A percentile compares a stretch with the other conserved stretches of the same genome.
These are phyloP conservation scores for Cyberlindnera sargentensis DNA, from an alignment of 805 yeast species.

Conservation along the genomic window DNA sequence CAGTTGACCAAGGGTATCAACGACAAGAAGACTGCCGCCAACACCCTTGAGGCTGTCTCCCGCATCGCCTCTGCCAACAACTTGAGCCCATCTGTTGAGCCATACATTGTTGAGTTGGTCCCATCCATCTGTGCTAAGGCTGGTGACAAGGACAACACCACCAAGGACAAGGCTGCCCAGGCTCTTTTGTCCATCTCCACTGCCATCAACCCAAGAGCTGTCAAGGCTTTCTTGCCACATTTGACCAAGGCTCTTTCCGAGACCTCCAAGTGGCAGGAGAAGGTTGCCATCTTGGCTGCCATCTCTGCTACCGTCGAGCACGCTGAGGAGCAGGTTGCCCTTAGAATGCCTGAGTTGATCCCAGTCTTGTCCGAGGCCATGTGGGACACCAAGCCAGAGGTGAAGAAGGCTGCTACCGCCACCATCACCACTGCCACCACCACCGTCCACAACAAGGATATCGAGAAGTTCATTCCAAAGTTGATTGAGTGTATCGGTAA, in stretches of 20 bases:
- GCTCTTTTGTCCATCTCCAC: conserved; percentile 64
- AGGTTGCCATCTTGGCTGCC: conserved; percentile 67
- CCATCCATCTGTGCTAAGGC: conserved; percentile 65
- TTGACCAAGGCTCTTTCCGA: conserved; percentile 64
- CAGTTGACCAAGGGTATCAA: conserved; percentile 68
- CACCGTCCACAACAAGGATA: conserved; percentile 87
- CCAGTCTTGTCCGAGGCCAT: conserved; percentile 85
- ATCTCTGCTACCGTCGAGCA: conserved; percentile 73
- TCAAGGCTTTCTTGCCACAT: conserved; percentile 60
- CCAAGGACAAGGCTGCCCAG: conserved; percentile 82
- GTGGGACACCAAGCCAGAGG: conserved; percentile 94
- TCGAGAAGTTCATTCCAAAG: conserved; percentile 74
- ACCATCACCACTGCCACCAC: conserved; percentile 66
- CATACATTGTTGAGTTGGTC: conserved; percentile 78
- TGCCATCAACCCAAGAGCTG: conserved; percentile 61
- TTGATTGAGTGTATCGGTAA: conserved; percentile 87
- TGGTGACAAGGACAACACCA: conserved; percentile 83
- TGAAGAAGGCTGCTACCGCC: conserved; percentile 76
- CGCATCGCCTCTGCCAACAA: conserved; percentile 79
- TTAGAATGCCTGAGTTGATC: conserved; percentile 67
- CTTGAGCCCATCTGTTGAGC: conserved; percentile 91
- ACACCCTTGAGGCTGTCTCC: conserved; percentile 76
- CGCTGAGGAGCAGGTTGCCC: conserved; percentile 80
- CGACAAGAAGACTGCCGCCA: conserved; percentile 75
- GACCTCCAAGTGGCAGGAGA: conserved; percentile 91